Conservation (phyloP, 2,329 filamentous ascomycete genomes). For the Microdochium nivale region DNA sequence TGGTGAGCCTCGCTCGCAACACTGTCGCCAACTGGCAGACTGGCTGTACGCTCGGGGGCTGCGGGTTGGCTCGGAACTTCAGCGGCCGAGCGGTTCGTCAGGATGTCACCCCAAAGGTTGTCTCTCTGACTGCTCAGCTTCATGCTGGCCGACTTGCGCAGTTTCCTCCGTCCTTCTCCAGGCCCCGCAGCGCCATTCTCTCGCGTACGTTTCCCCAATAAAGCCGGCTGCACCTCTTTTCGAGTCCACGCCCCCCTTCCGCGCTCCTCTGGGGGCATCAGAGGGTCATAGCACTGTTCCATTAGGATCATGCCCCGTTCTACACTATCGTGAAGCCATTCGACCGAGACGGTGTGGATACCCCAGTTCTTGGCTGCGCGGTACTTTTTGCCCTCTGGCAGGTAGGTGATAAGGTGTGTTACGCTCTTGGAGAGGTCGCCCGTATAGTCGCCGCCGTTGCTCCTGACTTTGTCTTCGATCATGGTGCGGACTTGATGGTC, state of each 20-base stretch:
- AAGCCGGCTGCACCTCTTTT: slow-evolving; percentile 33
- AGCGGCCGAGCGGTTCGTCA: slow-evolving; percentile 37
- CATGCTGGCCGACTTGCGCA: slow-evolving; percentile 79
- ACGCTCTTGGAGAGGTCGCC: slow-evolving; percentile 80
- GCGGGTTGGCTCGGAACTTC: slow-evolving; percentile 15
- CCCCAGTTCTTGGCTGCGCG: slow-evolving; percentile 77
- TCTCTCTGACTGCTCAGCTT: slow-evolving; percentile 74
- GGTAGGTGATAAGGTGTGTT: slow-evolving; percentile 77
- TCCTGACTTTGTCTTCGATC: slow-evolving; percentile 58
- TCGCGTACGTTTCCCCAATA: slow-evolving; percentile 51
- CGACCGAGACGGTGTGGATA: slow-evolving; percentile 67
- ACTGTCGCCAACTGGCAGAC: slow-evolving; percentile 2
- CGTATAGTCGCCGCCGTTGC: slow-evolving; percentile 75
- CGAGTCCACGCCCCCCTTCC: slow-evolving; percentile 70
- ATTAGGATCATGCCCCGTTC: slow-evolving; percentile 85
- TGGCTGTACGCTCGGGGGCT: slow-evolving; percentile 5
- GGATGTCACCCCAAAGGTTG: slow-evolving; percentile 85
- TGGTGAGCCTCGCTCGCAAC: slow-evolving; percentile 2
- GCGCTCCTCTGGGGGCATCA: slow-evolving; percentile 59
- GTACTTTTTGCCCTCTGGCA: slow-evolving; percentile 82
- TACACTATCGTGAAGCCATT: slow-evolving; percentile 81
- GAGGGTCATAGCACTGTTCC: slow-evolving; percentile 75
- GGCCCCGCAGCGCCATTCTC: slow-evolving; percentile 32
- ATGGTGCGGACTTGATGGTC: slow-evolving; percentile 54
- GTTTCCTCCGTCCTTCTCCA: slow-evolving; percentile 63